These are phyloP conservation scores for Monosporascus sp. DNA, from an alignment of 2,329 filamentous ascomycete species.

Conservation along the genomic window DNA sequence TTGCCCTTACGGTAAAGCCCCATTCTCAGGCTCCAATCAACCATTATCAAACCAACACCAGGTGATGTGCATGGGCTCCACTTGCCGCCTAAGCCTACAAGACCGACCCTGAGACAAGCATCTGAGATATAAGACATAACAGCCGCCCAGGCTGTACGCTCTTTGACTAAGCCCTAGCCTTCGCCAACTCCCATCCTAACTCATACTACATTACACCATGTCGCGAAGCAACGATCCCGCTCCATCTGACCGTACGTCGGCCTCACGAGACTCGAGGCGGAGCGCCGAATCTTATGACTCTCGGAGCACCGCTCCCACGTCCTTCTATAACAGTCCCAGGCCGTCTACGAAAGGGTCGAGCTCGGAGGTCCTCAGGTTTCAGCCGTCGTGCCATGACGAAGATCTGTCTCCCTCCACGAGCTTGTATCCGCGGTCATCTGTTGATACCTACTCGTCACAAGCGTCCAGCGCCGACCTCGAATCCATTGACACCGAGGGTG, in stretches of 20 bases:
- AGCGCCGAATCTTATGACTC: conserved; percentile 44
- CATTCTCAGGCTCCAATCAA: conserved; percentile 23
- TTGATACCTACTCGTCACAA: conserved; percentile 75
- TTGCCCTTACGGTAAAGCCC: conserved; percentile 18
- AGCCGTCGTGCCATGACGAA: conserved; percentile 19
- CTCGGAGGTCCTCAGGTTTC: conserved; percentile 13
- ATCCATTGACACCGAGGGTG: conserved; percentile 30
- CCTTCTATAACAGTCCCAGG: conserved; percentile 36
- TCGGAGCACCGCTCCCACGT: conserved; percentile 44
- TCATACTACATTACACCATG: conserved; percentile 27
- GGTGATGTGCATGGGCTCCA: conserved; percentile 15
- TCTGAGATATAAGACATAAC: conserved; percentile 19
- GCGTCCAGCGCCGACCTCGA: conserved; percentile 56
- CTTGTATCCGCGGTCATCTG: conserved; percentile 53
- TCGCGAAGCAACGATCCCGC: conserved; percentile 28
- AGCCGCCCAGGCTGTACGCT: conserved; percentile 7
- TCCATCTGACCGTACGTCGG: conserved; percentile 31
- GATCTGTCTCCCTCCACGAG: conserved; percentile 38
- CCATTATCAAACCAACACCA: conserved; percentile 18
- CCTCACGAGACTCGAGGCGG: conserved; percentile 34
- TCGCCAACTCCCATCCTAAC: conserved; percentile 13
- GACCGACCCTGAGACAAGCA: conserved; percentile 19
- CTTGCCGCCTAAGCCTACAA: conserved; percentile 14
- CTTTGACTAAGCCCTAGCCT: conserved; percentile 2
- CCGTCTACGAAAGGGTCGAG: conserved; percentile 32